Evolutionary conservation across 2,329 filamentous ascomycete species (phyloP).

Genomic region (Gnomoniopsis sp.): DNA sequence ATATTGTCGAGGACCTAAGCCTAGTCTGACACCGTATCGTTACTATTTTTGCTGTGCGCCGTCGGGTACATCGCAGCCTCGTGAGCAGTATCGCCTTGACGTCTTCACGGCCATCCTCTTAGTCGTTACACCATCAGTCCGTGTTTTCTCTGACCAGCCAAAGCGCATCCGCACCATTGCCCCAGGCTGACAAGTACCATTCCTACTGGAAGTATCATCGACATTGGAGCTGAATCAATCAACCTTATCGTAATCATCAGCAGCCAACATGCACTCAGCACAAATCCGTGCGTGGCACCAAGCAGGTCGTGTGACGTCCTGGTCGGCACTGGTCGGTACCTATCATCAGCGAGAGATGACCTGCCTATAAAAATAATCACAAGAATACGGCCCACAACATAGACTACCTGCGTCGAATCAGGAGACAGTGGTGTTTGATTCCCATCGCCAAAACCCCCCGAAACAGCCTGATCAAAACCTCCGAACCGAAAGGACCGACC

Average conservation of each 20-base stretch:
- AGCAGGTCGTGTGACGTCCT: not conserved
- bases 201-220: not conserved
- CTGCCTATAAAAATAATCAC: conserved; percentile 1
- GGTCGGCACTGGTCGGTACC: not conserved
- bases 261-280: not conserved
- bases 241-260: not conserved
- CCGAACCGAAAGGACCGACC: not conserved
- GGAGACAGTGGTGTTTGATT: not conserved
- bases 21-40: no score
- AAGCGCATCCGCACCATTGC: not conserved
- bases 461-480: not conserved
- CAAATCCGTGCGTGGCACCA: not conserved
- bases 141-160: no score
- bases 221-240: not conserved
- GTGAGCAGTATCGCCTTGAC: no score
- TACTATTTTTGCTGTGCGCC: no score
- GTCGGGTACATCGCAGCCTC: no score
- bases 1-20: no score
- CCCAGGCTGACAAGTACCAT: not conserved
- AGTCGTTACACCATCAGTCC: no score
- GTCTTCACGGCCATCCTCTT: no score
- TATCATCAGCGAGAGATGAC: not conserved
- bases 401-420: not conserved
- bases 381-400: no score
- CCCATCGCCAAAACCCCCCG: not conserved